Evolutionary conservation across 1,284 basidiomycete species (phyloP).

Genomic region (Rhodotorula sp.): DNA sequence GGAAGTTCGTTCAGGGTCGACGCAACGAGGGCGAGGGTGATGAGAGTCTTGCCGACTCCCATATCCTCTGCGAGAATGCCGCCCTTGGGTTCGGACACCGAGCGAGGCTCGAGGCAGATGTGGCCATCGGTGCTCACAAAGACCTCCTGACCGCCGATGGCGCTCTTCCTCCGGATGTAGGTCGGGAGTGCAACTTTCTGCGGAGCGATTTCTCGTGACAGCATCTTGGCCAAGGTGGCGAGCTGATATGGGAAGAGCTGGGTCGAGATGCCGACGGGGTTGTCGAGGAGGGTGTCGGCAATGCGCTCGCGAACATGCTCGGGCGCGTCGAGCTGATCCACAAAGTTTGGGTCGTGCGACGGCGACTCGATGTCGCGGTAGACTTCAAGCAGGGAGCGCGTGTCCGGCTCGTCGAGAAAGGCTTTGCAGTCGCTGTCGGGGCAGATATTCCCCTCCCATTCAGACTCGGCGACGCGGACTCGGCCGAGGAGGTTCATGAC

Average conservation of each 20-base stretch:
- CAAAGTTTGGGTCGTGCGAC: background rate
- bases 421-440: background rate
- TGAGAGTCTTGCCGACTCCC: conserved; percentile 53
- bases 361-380: conserved; percentile 38
- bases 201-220: conserved; percentile 39
- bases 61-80: conserved; percentile 51
- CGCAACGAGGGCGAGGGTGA: conserved; percentile 50
- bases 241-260: conserved; percentile 30
- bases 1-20: conserved; percentile 42
- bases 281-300: conserved; percentile 8
- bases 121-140: conserved; percentile 13
- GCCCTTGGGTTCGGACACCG: conserved; percentile 30
- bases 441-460: conserved; percentile 5
- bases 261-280: conserved; percentile 21
- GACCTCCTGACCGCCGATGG: background rate
- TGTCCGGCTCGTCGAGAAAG: conserved; percentile 27
- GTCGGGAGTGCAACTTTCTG: conserved; percentile 16
- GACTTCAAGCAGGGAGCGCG: conserved; percentile 38
- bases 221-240: conserved; percentile 42
- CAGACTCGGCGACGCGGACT: conserved; percentile 1
- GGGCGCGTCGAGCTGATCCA: conserved; percentile 12
- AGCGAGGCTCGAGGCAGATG: conserved; percentile 19
- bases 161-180: conserved; percentile 6
- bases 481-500: conserved; percentile 7
- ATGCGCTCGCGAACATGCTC: conserved; percentile 25